Percentiles rank a stretch among this genome's conserved stretches.
phyloP scores from a whole-genome alignment of 1,284 basidiomycete genomes.

The Tilletia indica region DNA sequence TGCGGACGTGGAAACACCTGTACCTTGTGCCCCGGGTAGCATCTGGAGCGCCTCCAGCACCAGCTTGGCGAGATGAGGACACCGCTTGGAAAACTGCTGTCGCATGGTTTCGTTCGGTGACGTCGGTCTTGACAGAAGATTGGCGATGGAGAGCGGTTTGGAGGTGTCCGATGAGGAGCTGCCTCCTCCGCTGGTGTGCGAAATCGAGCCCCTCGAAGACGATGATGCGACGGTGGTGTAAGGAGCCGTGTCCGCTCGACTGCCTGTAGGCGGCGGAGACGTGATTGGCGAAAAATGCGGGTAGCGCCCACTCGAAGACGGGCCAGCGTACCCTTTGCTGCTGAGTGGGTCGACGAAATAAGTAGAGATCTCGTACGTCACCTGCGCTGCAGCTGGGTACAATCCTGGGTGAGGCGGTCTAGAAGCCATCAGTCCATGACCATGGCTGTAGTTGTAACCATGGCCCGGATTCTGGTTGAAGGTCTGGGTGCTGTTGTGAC shows the following conservation, averaged over 20 bases:
- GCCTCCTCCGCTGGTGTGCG: background rate
- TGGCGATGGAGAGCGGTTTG: constrained; percentile 5
- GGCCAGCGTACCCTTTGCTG: no score
- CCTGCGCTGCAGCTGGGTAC: background rate
- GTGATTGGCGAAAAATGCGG: no score
- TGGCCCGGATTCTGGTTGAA: no score
- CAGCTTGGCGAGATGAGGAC: constrained; percentile 3
- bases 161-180: background rate
- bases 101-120: background rate
- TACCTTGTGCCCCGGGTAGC: background rate
- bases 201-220: background rate
- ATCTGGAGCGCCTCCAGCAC: constrained; percentile 5
- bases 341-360: background rate
- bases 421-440: no score
- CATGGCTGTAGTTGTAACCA: no score
- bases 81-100: background rate
- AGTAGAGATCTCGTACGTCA: background rate
- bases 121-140: background rate
- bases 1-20: background rate
- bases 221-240: background rate
- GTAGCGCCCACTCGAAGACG: no score
- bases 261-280: no score
- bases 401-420: no score
- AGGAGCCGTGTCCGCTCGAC: background rate
- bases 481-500: no score